Evolutionary conservation across 2,329 filamentous ascomycete genomes (phyloP), one percentile per base, ranked within the genome.

Genomic region (Trichoderma guizhouense): DNA sequence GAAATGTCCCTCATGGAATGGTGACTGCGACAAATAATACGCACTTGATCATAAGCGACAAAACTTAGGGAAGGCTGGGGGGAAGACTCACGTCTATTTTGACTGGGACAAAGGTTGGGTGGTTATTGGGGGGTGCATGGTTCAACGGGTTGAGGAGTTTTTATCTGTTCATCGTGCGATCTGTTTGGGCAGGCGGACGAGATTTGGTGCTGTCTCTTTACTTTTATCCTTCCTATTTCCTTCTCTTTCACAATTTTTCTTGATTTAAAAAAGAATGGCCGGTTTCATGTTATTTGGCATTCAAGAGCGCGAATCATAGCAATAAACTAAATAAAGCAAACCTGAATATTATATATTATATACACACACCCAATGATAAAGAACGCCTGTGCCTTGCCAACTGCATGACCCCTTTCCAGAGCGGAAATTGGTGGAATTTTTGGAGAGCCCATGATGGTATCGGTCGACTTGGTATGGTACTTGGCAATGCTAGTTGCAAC

Each of bases 311-410:
- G 51, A 43, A 58, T 26, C 7, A n/a, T 61, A 61, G 36, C 39
- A 51, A 69, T 69, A 61, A 70, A 36, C 7, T 30, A 64, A 21
- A 34, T 55, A 47, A 70, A 62, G n/a, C 21, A 65, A 65, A 28
- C 18, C 8, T 24, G 43, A 65, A 64, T n/a, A 58, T 60, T 34
- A 39, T 32, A 26, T 58, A 30, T 28, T 8, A 69, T 32, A 11
- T 12, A 30, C 18, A 43, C 26, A 58, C 28, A 47, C 12, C 5
- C 18, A 6, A 15, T 6, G 9, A 24, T n/a, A 64, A 24, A 3
- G 26, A 66, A 28, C 34, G 26, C 66, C 66, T n/a, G 60, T 34
- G n/a, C 18, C 47, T 69, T 34, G 8, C 18, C 1, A 34, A 1
- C 39, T 24, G n/a, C 11, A 24, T 51, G 9, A 5, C 21, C 21